These are phyloP conservation scores for Jaenimonas drosophilae DNA, from an alignment of 208 protist genomes.

Conservation along the genomic window DNA sequence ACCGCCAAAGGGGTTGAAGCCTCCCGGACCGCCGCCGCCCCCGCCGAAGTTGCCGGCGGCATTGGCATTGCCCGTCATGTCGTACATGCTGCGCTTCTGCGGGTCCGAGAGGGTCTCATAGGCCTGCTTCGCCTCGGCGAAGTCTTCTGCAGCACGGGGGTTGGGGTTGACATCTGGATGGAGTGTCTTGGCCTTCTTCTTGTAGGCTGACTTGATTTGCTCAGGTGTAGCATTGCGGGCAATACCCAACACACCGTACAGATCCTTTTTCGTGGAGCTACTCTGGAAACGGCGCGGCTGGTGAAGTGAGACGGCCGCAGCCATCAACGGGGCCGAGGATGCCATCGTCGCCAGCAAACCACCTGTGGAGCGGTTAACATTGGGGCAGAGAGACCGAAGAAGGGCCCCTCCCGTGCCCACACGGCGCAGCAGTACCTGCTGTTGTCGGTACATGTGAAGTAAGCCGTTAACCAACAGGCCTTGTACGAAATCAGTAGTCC, in stretches of 20 bases:
- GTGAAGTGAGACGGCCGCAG: not conserved
- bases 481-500: no score
- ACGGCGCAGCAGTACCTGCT: not conserved
- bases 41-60: conserved; percentile 46
- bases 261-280: conserved; percentile 48
- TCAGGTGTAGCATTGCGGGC: conserved; percentile 67
- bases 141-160: conserved; percentile 74
- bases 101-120: conserved; percentile 84
- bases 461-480: no score
- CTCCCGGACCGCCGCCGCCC: conserved; percentile 13
- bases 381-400: no score
- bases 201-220: conserved; percentile 84
- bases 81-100: conserved; percentile 88
- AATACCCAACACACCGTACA: conserved; percentile 73
- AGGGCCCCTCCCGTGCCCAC: not conserved
- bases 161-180: conserved; percentile 84
- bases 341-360: no score
- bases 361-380: no score
- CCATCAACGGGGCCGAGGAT: not conserved
- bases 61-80: conserved; percentile 81
- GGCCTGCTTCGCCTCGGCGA: conserved; percentile 84
- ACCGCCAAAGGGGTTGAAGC: conserved; percentile 24
- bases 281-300: conserved; percentile 15
- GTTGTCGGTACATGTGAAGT: no score
- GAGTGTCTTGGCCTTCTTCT: conserved; percentile 75